Evolutionary conservation across 1,284 basidiomycete genomes (phyloP).

Genomic region (Leccinum fuscescens): DNA sequence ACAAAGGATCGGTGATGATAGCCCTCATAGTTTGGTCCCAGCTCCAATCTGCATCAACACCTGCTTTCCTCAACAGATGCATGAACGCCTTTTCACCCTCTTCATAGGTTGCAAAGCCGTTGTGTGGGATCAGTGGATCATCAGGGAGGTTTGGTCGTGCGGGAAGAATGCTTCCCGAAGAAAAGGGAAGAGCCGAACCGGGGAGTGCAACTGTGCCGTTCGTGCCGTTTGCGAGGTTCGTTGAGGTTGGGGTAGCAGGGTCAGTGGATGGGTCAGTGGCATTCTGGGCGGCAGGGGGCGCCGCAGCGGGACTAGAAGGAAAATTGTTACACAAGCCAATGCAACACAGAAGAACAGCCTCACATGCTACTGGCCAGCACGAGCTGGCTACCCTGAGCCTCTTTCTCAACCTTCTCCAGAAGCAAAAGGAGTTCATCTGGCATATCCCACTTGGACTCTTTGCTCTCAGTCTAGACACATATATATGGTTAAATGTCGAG

Average conservation of each 20-base stretch:
- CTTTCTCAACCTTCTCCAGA: conserved; percentile 81
- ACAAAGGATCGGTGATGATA: conserved; percentile 96
- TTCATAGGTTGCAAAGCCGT: conserved; percentile 81
- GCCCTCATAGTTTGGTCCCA: conserved; percentile 99
- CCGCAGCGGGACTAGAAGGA: conserved; percentile 15
- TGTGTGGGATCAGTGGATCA: conserved; percentile 82
- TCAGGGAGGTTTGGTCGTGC: conserved; percentile 77
- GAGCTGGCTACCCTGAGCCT: conserved; percentile 43
- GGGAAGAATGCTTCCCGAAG: conserved; percentile 60
- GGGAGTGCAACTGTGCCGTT: conserved; percentile 48
- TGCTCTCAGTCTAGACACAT: conserved; percentile 54
- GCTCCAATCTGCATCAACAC: conserved; percentile 89
- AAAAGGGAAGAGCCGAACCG: conserved; percentile 56
- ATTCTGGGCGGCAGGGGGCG: conserved; percentile 14
- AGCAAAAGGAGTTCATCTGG: conserved; percentile 82
- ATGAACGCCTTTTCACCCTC: conserved; percentile 95
- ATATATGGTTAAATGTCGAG: too few relatives aligned
- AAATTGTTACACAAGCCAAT: background rate
- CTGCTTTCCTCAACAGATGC: conserved; percentile 83
- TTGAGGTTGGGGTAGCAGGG: conserved; percentile 10
- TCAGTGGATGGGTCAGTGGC: conserved; percentile 1
- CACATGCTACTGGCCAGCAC: conserved; percentile 33
- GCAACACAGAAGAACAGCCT: conserved; percentile 7
- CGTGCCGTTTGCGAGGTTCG: conserved; percentile 40
- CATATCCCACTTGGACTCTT: conserved; percentile 96